Conservation (phyloP, 805 yeast genomes). For the Wickerhamiella allomyrinae region DNA sequence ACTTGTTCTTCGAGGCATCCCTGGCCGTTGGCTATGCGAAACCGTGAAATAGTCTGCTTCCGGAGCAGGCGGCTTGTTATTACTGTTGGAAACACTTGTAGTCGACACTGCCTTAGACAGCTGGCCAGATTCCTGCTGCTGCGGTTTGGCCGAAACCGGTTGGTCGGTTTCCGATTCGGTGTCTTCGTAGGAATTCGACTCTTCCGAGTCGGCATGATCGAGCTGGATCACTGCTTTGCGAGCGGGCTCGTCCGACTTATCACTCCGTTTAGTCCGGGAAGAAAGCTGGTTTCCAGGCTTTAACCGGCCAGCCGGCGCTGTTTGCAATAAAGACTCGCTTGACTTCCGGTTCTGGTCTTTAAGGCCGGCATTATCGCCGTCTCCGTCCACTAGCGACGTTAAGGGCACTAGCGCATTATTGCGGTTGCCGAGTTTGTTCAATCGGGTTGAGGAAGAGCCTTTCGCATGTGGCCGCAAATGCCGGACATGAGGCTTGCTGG, state of each 20-base stretch:
- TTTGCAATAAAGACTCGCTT: background rate
- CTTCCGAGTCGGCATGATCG: slow-evolving; percentile 10
- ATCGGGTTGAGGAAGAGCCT: background rate
- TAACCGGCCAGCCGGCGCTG: background rate
- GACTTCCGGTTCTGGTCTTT: background rate
- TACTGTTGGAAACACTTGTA: too few species aligned
- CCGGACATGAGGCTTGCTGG: background rate
- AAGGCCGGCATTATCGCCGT: background rate
- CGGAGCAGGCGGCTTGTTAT: too few species aligned
- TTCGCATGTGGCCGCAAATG: background rate
- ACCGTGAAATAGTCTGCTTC: too few species aligned
- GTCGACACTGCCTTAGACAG: too few species aligned
- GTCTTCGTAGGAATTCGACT: slow-evolving; percentile 1
- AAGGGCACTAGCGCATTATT: background rate
- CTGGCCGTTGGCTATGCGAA: background rate
- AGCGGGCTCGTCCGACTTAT: background rate
- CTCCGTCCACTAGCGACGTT: background rate
- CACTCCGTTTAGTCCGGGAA: background rate
- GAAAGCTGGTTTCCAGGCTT: background rate
- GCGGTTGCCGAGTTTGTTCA: background rate
- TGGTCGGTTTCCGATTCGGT: slow-evolving; percentile 12
- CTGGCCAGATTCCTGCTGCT: too few species aligned
- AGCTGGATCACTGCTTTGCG: slow-evolving; percentile 11
- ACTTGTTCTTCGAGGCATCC: background rate
- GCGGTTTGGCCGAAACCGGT: too few species aligned